Conservation (phyloP, 129 eudicot species). For the Centella asiatica region DNA sequence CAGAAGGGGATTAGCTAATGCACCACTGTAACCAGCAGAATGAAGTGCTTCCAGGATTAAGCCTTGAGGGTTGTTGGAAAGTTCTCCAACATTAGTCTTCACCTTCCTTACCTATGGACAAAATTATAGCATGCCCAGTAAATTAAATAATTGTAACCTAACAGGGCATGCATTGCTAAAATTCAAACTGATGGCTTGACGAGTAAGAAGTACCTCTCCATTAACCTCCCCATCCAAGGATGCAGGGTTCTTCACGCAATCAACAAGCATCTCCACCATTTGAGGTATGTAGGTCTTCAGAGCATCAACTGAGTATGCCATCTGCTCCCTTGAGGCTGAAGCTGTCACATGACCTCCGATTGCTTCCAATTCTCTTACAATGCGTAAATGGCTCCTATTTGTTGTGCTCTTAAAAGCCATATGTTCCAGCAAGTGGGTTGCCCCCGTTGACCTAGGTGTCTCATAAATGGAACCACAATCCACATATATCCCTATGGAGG, state of each 20-base stretch:
- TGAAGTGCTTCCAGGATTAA: constrained; percentile 78
- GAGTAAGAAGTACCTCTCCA: constrained; percentile 49
- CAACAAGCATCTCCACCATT: constrained; percentile 90
- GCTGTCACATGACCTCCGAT: constrained; percentile 76
- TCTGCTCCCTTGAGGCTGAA: constrained; percentile 83
- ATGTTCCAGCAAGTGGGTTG: constrained; percentile 76
- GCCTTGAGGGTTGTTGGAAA: constrained; percentile 61
- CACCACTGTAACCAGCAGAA: constrained; percentile 82
- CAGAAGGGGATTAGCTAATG: constrained; percentile 58
- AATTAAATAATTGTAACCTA: too few species aligned
- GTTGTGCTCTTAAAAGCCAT: constrained; percentile 89
- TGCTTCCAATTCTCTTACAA: constrained; percentile 90
- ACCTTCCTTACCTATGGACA: constrained; percentile 54
- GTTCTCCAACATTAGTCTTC: constrained; percentile 59
- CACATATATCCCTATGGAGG: too few species aligned
- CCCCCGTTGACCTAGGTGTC: constrained; percentile 56
- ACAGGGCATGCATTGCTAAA: too few species aligned
- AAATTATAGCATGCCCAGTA: too few species aligned
- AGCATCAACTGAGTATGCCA: constrained; percentile 75
- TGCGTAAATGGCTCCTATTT: constrained; percentile 73
- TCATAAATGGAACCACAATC: constrained; percentile 84
- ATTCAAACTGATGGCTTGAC: not conserved
- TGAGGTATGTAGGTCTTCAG: constrained; percentile 70
- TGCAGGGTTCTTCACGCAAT: constrained; percentile 77
- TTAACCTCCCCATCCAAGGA: constrained; percentile 87